Base-by-base conservation (phyloP, 495 filamentous ascomycete genomes). In the Aspergillus nanangensis region DNA sequence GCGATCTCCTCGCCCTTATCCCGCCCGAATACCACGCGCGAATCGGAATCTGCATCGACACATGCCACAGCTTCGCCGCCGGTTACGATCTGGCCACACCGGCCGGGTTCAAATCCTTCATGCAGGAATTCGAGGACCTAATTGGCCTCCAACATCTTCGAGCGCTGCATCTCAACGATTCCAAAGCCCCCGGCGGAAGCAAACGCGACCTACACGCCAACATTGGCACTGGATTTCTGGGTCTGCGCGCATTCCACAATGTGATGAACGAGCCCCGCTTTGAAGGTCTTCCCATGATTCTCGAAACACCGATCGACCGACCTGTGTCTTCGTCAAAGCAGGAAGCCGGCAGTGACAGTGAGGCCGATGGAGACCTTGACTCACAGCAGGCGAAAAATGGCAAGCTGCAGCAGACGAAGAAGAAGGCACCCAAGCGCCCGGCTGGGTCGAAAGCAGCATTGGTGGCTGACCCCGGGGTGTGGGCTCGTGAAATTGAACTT, bases 1-100 rank as follows among this genome's bases (percentile, higher is more conserved):
- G 82, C 13, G 86, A 88, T 55, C 86, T 96, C 42, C 90, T 98
- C 51, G 74, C 72, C 20, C 74, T 77, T 0, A 81, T 96, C 25
- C 67, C 68, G 0, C 38, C 58, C 18, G 77, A 87, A 18, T 77
- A 93, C 62, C 95, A 96, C 65, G 58, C 74, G 17, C 81, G 93
- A n/a, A 84, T 98, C 9, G 93, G 93, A 23, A 88, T 98, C 27
- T 98, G 93, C 66, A 80, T 98, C 32, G 93, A 98, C 60, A 97
- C 93, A 4, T 96, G 92, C 69, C 93, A 98, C 70, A 79, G 89
- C 53, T 96, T 96, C 57, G 83, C 90, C 7, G 90, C 88, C 0
- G 93, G 93, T 5, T 94, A 97, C 62, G 93, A 98, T 66, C 75
- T 98, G 27, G 80, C 86, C 44, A 76, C 83, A 0, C 84, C 87